Conservation (phyloP, 345 rosid species). For the Microcos paniculata region DNA sequence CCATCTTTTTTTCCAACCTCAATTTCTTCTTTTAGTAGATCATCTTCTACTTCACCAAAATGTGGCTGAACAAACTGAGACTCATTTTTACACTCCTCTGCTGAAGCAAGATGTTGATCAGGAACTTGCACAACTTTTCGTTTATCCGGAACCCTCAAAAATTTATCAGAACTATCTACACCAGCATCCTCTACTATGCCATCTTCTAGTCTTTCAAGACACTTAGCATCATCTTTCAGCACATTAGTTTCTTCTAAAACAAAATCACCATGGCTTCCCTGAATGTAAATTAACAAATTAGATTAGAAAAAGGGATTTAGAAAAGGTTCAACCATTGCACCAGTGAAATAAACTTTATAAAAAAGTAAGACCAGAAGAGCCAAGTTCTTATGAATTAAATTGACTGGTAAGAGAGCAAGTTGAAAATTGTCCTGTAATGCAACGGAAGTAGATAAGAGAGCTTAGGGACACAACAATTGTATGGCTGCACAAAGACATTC, state of each 20-base stretch:
- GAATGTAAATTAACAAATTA: conserved; percentile 3
- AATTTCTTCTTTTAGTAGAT: conserved; percentile 13
- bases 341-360: background rate
- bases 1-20: conserved; percentile 12
- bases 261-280: conserved; percentile 17
- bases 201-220: conserved; percentile 4
- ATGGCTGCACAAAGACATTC: background rate
- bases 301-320: background rate
- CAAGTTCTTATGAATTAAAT: background rate
- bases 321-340: conserved; percentile 10
- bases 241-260: conserved; percentile 14
- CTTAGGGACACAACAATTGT: background rate
- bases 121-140: background rate
- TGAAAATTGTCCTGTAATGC: background rate
- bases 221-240: background rate
- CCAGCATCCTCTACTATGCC: background rate
- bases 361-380: background rate
- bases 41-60: conserved; percentile 15
- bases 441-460: background rate
- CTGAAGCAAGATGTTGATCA: conserved; percentile 12
- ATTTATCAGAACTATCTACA: background rate
- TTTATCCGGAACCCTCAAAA: background rate
- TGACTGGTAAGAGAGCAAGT: background rate
- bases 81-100: conserved; percentile 9
- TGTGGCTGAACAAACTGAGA: conserved; percentile 15